Base-by-base conservation (phyloP, 1,284 basidiomycete species). In the Tranzscheliella williamsii region DNA sequence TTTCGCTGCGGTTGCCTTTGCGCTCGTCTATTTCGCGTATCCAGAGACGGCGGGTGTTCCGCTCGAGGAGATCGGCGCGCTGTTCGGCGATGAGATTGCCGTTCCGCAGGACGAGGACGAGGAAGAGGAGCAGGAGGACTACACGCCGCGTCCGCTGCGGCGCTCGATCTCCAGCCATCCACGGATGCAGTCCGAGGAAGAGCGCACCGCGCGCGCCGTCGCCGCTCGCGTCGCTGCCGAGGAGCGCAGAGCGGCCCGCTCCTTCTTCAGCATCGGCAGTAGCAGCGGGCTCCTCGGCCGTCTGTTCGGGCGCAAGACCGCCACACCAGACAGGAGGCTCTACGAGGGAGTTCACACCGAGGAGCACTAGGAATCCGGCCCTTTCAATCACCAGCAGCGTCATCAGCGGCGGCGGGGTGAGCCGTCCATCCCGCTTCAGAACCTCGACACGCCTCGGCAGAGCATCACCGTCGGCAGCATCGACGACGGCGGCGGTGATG, bases 1-100 rank as follows among this genome's bases (percentile, higher is more conserved):
- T 80, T 94, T 94, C 80, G 93, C 92, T 78, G 84, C 85, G 13
- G 86, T 87, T 73, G 91, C 90, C 66, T 92, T 95, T 73, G 81
- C 92, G 2, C 50, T 70, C 16, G 74, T 76, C 31, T 73, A 89
- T 58, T 73, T 75, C 32, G 86, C 89, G 62, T 92, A 91, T 52
- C 81, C 81, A 18, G 82, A 83, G 57, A 83, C 83, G 0, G 76
- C 79, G 36, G 82, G 82, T 23, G 81, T 83, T 4, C 80, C 81
- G 1, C 71, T 84, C 18, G 82, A 84, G 52, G 81, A 82, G 49
- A 83, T 84, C 80, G 80, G 81, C 56, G 72, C 74, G 12, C 62
- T 79, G 2, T 79, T 79, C 36, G 78, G 78, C 15, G 78, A 79
- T 31, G 46, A 62, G 39, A 41, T 78, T 62, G 30, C 51, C 38